Evolutionary conservation across 768 basidiomycete genomes (phyloP), one percentile per base, ranked within the genome.

Genomic region (Boletellus sp.): DNA sequence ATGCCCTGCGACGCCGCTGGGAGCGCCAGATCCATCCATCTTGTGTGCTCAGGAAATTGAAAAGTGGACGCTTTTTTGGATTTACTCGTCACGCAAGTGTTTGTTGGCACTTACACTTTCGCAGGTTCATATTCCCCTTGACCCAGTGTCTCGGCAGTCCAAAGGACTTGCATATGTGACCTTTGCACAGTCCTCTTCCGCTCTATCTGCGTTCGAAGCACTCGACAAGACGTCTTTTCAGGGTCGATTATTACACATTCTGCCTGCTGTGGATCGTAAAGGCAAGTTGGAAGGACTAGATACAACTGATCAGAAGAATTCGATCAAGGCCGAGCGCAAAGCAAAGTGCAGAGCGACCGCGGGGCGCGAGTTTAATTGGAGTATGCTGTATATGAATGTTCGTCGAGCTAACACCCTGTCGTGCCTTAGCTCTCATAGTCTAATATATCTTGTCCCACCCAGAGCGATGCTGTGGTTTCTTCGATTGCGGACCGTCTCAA

Each of bases 321-420:
- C 81, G 4, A 70, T 90, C 51, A 89, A 83, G 50, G 83, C 83
- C 47, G 79, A 79, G 43, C 64, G 67, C 26, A 69, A 76, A 19
- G 76, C 76, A 31, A 83, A 85, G 61, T 75, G 81, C 50, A 93
- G 85, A 66, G 74, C 79, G 11, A 71, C 64, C 31, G 84, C 87
- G 15, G 85, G 85, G 28, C 84, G 84, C 54, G 87, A 87, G 49
- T 93, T 94, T 63, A 92, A 91, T 66, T 95, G 92, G 93, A 83
- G 85, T 45, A 87, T 93, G 78, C 66, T 98, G 49, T 97, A 94
- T 64, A 94, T 97, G 91, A 98, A 97, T 76, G 95, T 96, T 74
- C 70, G 91, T 85, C 38, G 20, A 40, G 46, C 48, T 40, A 43
- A 58, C 48, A 43, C 45, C 37, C 54, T 62, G 47, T 62, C 48